Percentiles rank a stretch among this genome's conserved stretches.
Conservation (phyloP, 139 green algal species). For the Gonium pectorale region DNA sequence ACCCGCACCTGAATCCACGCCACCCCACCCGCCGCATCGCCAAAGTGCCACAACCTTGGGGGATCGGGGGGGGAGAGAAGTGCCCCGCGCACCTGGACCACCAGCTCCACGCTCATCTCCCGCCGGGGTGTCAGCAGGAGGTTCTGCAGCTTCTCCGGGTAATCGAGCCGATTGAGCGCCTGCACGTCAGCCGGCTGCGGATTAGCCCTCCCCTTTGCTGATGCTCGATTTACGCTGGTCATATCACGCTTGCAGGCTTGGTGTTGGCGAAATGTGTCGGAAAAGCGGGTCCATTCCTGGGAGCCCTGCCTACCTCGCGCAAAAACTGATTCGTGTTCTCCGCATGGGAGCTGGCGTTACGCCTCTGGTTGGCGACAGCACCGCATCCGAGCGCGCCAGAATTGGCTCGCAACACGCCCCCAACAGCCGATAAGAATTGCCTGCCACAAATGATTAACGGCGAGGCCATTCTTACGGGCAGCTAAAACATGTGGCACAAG, state of each 20-base stretch:
- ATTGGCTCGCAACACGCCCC: not conserved
- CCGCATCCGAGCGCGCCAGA: not conserved
- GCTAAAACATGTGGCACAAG: too few species aligned
- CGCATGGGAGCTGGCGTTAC: conserved; percentile 56
- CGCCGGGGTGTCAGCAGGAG: conserved; percentile 82
- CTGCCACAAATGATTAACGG: not conserved
- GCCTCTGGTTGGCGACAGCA: not conserved
- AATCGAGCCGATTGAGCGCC: conserved; percentile 78
- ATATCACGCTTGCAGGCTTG: too few species aligned
- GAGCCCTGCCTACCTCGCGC: conserved; percentile 74
- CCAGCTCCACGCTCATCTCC: conserved; percentile 87
- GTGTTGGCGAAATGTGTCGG: too few species aligned
- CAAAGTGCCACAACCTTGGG: too few species aligned
- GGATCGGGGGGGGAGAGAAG: too few species aligned
- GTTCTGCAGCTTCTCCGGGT: conserved; percentile 83
- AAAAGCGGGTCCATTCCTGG: too few species aligned
- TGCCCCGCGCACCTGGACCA: conserved; percentile 67
- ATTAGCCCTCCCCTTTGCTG: too few species aligned
- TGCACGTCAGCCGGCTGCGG: conserved; percentile 48
- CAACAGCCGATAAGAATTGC: not conserved
- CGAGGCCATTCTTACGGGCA: too few species aligned
- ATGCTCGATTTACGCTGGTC: too few species aligned
- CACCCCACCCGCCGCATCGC: too few species aligned
- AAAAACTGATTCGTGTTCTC: conserved; percentile 91
- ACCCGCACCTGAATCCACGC: too few species aligned